Percentiles rank a stretch among this genome's conserved stretches.
These are phyloP conservation scores for Piromyces finnis DNA, from an alignment of 192 early-diverging fungal genomes.

Conservation along the genomic window DNA sequence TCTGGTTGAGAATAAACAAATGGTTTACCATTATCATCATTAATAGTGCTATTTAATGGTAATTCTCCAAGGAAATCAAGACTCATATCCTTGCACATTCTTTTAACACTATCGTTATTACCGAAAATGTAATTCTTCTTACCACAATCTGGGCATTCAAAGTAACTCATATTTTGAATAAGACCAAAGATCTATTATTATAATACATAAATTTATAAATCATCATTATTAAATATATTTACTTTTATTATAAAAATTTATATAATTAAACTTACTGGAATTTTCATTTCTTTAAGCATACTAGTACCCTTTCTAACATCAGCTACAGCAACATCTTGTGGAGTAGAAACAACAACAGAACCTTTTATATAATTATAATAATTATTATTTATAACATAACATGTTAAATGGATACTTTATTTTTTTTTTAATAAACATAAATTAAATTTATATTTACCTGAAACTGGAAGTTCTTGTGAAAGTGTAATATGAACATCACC, in stretches of 20 bases:
- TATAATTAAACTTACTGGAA: constrained; percentile 53
- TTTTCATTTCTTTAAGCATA: constrained; percentile 68
- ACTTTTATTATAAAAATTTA: too few relatives aligned
- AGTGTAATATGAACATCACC: constrained; percentile 79
- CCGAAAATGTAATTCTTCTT: constrained; percentile 70
- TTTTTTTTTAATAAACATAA: too few relatives aligned
- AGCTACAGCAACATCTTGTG: constrained; percentile 71
- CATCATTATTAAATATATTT: too few relatives aligned
- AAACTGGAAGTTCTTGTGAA: constrained; percentile 50
- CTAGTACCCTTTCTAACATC: constrained; percentile 62
- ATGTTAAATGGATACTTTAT: too few relatives aligned
- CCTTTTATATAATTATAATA: constrained; percentile 11
- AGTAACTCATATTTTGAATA: constrained; percentile 77
- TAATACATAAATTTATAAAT: too few relatives aligned
- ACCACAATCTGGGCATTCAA: constrained; percentile 59
- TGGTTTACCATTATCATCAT: constrained; percentile 57
- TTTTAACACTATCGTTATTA: constrained; percentile 23
- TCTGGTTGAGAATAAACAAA: constrained; percentile 4
- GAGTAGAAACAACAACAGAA: constrained; percentile 73
- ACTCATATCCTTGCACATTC: constrained; percentile 41
- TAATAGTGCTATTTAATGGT: constrained; percentile 57
- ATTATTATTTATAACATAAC: too few relatives aligned
- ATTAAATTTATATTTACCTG: constrained; percentile 15
- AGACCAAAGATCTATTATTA: constrained; percentile 55
- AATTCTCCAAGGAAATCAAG: constrained; percentile 56